phyloP scores from a whole-genome alignment of 2,329 filamentous ascomycete genomes.

The Fusarium stilboides region DNA sequence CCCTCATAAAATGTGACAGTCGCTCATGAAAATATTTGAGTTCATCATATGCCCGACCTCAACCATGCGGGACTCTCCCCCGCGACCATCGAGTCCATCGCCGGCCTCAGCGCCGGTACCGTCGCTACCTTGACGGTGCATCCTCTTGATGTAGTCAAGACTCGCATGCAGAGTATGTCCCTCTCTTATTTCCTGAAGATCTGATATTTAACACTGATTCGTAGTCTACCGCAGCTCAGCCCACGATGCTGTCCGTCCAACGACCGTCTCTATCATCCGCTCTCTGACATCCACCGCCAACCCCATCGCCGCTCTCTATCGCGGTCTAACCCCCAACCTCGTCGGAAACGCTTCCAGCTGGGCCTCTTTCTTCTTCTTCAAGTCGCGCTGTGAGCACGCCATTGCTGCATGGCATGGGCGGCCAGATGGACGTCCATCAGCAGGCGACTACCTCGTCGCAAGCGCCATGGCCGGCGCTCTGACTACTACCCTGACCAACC shows the following conservation, averaged over 20 bases:
- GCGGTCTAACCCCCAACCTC: constrained; percentile 90
- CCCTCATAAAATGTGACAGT: constrained; percentile 47
- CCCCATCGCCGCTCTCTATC: constrained; percentile 81
- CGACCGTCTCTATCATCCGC: constrained; percentile 68
- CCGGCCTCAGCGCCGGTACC: constrained; percentile 90
- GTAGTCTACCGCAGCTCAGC: constrained; percentile 68
- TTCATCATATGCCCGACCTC: constrained; percentile 61
- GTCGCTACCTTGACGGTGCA: constrained; percentile 90
- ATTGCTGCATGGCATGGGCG: constrained; percentile 52
- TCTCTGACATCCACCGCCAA: constrained; percentile 65
- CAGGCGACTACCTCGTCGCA: constrained; percentile 84
- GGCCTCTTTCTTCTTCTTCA: constrained; percentile 92
- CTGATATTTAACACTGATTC: constrained; percentile 21
- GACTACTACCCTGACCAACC: constrained; percentile 90
- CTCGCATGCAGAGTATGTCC: constrained; percentile 84
- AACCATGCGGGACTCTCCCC: constrained; percentile 76
- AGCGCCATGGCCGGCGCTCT: constrained; percentile 79
- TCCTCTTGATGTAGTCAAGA: constrained; percentile 96
- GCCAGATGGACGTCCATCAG: constrained; percentile 52
- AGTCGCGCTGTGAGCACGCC: constrained; percentile 67
- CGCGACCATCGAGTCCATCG: constrained; percentile 87
- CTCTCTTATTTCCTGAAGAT: background rate
- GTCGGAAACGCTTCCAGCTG: constrained; percentile 92
- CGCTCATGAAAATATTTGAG: constrained; percentile 17
- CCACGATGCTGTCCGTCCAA: constrained; percentile 58